Base-by-base conservation (phyloP, 306 rosid species). In the Ochetophila trinervis region DNA sequence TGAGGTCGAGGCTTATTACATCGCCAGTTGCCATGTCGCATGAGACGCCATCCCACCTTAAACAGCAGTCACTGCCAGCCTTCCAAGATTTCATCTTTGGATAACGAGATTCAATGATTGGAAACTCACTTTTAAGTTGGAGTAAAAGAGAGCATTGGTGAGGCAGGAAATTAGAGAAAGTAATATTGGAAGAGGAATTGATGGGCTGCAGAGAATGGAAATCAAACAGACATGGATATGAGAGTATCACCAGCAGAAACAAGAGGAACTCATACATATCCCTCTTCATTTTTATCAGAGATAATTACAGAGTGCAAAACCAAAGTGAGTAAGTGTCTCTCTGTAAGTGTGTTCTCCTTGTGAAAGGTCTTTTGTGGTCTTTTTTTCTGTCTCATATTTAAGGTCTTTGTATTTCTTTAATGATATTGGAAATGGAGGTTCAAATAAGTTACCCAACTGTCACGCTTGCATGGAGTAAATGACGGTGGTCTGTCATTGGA, bases 81-180 rank as follows among this genome's bases (percentile, higher is more conserved):
- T 36, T 49, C 69, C 69, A 65, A 19, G 5, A 1, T 47, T 65
- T 34, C 59, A 51, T 65, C 11, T 65, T 65, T 21, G 42, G 54
- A 3, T 8, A 40, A 0, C 19, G 23, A n/a, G n/a, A n/a, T 37
- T 17, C 14, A n/a, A n/a, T n/a, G n/a, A 27, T 13, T 0, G 56
- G 5, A 21, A 51, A 65, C 18, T 65, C 69, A 16, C 3, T 17
- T 21, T 65, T 65, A 12, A 65, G 34, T 44, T 52, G 57, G 13
- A 65, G 45, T n/a, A 65, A 34, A 8, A 51, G 4, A 11, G 58
- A 65, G 57, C 56, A 32, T n/a, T 65, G 59, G 49, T 59, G 63
- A 17, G 63, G 27, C 1, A 35, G 27, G 4, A 24, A 59, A 15
- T 5, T 18, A 17, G 47, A 2, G 7, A 23, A 18, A 22, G 63